Base-by-base conservation (phyloP, 441 rosid genomes). In the Pelargonium exstipulatum region DNA sequence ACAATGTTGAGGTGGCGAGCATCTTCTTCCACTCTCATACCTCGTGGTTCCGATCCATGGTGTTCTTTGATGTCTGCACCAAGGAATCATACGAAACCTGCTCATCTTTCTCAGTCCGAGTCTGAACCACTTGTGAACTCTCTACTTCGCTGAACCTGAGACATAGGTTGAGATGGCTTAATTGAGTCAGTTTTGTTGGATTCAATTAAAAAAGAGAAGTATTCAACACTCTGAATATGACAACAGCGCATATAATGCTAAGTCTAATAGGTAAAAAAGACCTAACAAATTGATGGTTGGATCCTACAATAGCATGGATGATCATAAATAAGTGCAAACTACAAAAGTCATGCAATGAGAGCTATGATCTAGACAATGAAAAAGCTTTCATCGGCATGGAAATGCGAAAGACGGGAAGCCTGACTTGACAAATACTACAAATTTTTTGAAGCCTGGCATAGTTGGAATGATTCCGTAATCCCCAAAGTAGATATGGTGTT, bases 11-110 rank as follows among this genome's bases (percentile, higher is more conserved):
- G n/a, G n/a, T n/a, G n/a, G n/a, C n/a, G n/a, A n/a, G n/a, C n/a
- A n/a, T n/a, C n/a, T n/a, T n/a, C n/a, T n/a, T n/a, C n/a, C 9
- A 78, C 88, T 67, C 91, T 82, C 95, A 85, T 83, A 35, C 96
- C 93, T 1, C 97, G 86, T 70, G 90, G n/a, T n/a, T n/a, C n/a
- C n/a, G 87, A 79, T 94, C 93, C 70, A 91, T 77, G 2, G 91
- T 84, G 82, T 91, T 94, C 81, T 83, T 91, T 46, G 91, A 87
- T 61, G 87, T 90, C 79, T 85, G 89, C 29, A 90, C 79, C 69
- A 82, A 65, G 8, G 85, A 83, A 14, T 84, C 83, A 32, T 78
- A 83, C 46, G 82, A 70, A 42, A 60, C 53, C 64, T 67, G 81
- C 51, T 80, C 82, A 40, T 69, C 79, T 40, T 72, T 78, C 32